These are phyloP conservation scores for Penicillium griseofulvum DNA, from an alignment of 2,329 filamentous ascomycete genomes.

Conservation along the genomic window DNA sequence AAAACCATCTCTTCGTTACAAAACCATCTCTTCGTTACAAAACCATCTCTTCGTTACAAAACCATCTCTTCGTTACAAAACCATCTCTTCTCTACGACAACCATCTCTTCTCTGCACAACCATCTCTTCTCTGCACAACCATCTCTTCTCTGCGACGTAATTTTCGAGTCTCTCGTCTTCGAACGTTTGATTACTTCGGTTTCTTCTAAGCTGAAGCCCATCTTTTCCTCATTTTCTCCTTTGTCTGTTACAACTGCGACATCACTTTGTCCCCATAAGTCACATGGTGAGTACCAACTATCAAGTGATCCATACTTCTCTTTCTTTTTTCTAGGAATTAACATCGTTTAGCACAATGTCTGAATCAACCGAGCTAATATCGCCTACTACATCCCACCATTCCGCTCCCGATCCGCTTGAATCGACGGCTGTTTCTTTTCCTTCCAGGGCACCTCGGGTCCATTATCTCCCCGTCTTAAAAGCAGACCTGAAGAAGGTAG, in stretches of 20 bases:
- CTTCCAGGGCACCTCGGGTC: not conserved
- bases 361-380: not conserved
- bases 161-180: not conserved
- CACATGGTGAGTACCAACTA: not conserved
- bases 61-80: too few species aligned
- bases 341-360: not conserved
- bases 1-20: too few species aligned
- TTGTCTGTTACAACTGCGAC: not conserved
- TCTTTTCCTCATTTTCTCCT: not conserved
- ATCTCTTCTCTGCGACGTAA: not conserved
- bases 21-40: too few species aligned
- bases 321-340: not conserved
- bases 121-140: not conserved
- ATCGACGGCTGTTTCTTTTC: not conserved
- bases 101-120: not conserved
- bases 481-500: not conserved
- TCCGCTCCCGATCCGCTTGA: not conserved
- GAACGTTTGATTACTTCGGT: not conserved
- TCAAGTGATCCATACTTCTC: not conserved
- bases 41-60: too few species aligned
- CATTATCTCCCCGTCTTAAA: constrained; percentile 50
- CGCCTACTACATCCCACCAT: not conserved
- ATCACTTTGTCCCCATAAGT: not conserved
- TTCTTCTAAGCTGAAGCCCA: not conserved
- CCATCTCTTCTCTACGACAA: not conserved